A percentile compares a stretch with the other conserved stretches of the same genome.
phyloP scores from a whole-genome alignment of 495 filamentous ascomycete species.

The Astrothelium macrocarpum region DNA sequence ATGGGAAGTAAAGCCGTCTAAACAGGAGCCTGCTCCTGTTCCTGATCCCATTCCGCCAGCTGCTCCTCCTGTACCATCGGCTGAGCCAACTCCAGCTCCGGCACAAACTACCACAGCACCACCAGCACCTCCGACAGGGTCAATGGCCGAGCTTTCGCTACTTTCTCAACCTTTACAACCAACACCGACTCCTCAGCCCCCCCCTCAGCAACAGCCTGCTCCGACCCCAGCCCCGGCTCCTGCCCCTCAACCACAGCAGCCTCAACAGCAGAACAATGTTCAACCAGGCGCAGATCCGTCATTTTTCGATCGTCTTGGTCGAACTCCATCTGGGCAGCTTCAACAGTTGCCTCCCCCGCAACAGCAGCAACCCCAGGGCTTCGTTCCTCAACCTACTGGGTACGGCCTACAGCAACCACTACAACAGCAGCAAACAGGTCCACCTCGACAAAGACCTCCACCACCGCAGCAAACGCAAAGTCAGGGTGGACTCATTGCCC shows the following conservation, averaged over 20 bases:
- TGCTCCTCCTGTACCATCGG: background rate
- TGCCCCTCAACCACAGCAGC: conserved; percentile 34
- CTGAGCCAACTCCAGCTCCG: conserved; percentile 28
- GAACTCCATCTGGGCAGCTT: conserved; percentile 25
- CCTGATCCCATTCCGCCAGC: conserved; percentile 19
- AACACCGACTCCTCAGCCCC: conserved; percentile 41
- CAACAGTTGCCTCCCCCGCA: background rate
- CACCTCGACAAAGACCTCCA: conserved; percentile 60
- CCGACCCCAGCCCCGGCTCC: conserved; percentile 34
- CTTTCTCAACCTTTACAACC: conserved; percentile 69
- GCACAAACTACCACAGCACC: conserved; percentile 30
- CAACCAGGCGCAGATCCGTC: conserved; percentile 30
- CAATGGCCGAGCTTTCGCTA: conserved; percentile 70
- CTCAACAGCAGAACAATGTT: conserved; percentile 42
- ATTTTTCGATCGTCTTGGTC: conserved; percentile 44
- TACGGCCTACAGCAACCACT: conserved; percentile 1
- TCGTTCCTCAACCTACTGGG: conserved; percentile 13
- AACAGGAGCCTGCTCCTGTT: conserved; percentile 35
- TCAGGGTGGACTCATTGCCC: conserved; percentile 61
- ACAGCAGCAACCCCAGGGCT: conserved; percentile 6
- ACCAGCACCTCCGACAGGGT: conserved; percentile 52
- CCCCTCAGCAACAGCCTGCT: conserved; percentile 21
- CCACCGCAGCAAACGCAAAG: conserved; percentile 51
- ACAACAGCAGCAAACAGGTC: conserved; percentile 23
- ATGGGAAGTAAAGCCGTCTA: conserved; percentile 94